Evolutionary conservation across 2,329 filamentous ascomycete species (phyloP).

Genomic region (Phialophora tarda): DNA sequence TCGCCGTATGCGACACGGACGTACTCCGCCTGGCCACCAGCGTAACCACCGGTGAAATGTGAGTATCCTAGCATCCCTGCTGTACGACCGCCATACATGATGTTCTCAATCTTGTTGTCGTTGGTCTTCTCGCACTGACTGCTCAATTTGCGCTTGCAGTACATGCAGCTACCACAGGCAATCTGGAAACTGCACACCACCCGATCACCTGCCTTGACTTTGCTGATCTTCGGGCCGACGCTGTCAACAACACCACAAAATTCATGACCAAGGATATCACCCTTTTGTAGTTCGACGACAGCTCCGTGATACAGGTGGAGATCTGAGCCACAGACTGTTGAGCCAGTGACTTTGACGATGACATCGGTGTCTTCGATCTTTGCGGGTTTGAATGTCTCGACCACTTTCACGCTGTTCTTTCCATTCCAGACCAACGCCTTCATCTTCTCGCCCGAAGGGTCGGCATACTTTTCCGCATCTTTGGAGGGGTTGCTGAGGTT

Average conservation of each 20-base stretch:
- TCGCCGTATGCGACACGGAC: slow-evolving; percentile 80
- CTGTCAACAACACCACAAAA: slow-evolving; percentile 60
- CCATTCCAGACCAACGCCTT: slow-evolving; percentile 82
- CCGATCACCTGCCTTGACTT: slow-evolving; percentile 65
- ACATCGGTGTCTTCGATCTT: slow-evolving; percentile 76
- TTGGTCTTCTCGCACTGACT: slow-evolving; percentile 61
- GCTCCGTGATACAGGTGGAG: slow-evolving; percentile 59
- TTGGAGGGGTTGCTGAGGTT: slow-evolving; percentile 70
- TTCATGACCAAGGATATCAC: slow-evolving; percentile 70
- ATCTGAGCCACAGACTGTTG: slow-evolving; percentile 66
- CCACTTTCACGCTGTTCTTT: slow-evolving; percentile 78
- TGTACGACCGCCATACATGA: slow-evolving; percentile 79
- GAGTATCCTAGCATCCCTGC: slow-evolving; percentile 76
- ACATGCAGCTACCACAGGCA: slow-evolving; percentile 70
- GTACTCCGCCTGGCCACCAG: slow-evolving; percentile 86
- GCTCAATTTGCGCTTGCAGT: slow-evolving; percentile 77
- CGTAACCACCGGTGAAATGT: slow-evolving; percentile 81
- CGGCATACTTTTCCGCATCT: slow-evolving; percentile 58
- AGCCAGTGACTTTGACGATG: slow-evolving; percentile 76
- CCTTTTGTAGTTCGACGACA: slow-evolving; percentile 65
- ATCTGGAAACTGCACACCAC: slow-evolving; percentile 90
- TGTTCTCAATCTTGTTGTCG: slow-evolving; percentile 70
- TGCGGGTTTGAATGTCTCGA: slow-evolving; percentile 71
- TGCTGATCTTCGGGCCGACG: slow-evolving; percentile 61
- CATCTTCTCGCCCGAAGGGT: slow-evolving; percentile 67